Evolutionary conservation across 371 early-diverging fungal genomes (phyloP), one percentile per base, ranked within the genome.

Genomic region (Mucor circinelloides): DNA sequence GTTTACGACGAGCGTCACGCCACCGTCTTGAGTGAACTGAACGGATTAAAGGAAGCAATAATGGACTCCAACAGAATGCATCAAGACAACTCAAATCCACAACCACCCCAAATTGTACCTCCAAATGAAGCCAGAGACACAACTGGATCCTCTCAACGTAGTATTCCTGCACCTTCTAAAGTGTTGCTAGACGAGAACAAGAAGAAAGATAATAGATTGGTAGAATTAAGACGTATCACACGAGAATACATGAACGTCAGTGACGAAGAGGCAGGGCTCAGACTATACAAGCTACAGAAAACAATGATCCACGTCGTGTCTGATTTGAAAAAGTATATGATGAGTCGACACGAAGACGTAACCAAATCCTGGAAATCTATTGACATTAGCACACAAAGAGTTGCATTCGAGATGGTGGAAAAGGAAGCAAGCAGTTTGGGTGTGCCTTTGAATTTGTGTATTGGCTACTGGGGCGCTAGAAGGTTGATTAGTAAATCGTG

Each of bases 401-500:
- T 68, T 40, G 69, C 69, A 3, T 68, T 68, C 42, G 69, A 68
- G 52, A 63, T 68, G 69, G 69, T 68, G 2, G 69, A 68, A 28
- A 27, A 59, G 6, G 69, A 68, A 58, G 69, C 69, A 9, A 40
- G 28, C 12, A 63, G 59, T 58, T 32, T 68, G 9, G 69, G 69
- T 12, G 69, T 68, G 31, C 69, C 69, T 2, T 52, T 68, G 21
- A 63, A 63, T 68, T 23, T 63, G 40, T 68, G 69, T 25, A 68
- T 68, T 23, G 69, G 69, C 1, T 68, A 68, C 58, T 68, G 69
- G 69, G 69, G 69, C 8, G 69, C 69, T n/a, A 52, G 69, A 63
- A 58, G 69, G 17, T 23, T 68, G 6, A 68, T 68, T 23, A 58
- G 59, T 23, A 68, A 68, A 42, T 68, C 69, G 4, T 68, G 69